Conservation (phyloP, 305 asterid genomes). For the Solanum aculeatissimum region DNA sequence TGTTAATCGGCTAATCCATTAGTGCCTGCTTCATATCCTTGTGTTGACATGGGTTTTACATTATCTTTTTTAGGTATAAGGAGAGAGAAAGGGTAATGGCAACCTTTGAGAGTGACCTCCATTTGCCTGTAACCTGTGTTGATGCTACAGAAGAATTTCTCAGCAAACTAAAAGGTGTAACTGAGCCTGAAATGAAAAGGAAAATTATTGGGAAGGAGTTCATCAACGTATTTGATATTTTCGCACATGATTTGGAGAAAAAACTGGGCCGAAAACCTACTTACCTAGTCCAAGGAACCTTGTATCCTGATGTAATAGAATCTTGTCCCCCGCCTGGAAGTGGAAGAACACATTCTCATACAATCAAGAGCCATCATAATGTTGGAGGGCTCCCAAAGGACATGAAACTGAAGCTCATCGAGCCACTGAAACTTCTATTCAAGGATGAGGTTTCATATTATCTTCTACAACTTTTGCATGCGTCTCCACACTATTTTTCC, state of each 20-base stretch:
- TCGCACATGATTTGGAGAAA: constrained; percentile 59
- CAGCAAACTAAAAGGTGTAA: constrained; percentile 84
- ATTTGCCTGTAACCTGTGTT: constrained; percentile 77
- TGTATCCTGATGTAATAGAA: constrained; percentile 96
- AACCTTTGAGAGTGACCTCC: constrained; percentile 79
- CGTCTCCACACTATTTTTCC: not conserved
- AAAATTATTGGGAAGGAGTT: constrained; percentile 88
- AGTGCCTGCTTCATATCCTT: not conserved
- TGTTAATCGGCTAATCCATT: not conserved
- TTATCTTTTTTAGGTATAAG: constrained; percentile 31
- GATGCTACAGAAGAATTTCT: constrained; percentile 87
- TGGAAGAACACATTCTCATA: constrained; percentile 92
- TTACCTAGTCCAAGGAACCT: constrained; percentile 89
- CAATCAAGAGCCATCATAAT: constrained; percentile 94
- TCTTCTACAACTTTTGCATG: not conserved
- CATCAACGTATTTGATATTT: constrained; percentile 68
- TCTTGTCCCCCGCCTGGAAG: constrained; percentile 99
- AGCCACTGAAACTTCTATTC: constrained; percentile 88
- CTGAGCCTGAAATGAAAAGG: constrained; percentile 86
- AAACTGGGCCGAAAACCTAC: constrained; percentile 58
- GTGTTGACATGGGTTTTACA: not conserved
- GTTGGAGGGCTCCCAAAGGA: constrained; percentile 98
- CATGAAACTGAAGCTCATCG: constrained; percentile 94
- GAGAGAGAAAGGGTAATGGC: constrained; percentile 89
- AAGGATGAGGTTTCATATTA: constrained; percentile 74